Evolutionary conservation across 202 grass and related monocot species (phyloP).

Genomic region (Alloteropsis angusta): DNA sequence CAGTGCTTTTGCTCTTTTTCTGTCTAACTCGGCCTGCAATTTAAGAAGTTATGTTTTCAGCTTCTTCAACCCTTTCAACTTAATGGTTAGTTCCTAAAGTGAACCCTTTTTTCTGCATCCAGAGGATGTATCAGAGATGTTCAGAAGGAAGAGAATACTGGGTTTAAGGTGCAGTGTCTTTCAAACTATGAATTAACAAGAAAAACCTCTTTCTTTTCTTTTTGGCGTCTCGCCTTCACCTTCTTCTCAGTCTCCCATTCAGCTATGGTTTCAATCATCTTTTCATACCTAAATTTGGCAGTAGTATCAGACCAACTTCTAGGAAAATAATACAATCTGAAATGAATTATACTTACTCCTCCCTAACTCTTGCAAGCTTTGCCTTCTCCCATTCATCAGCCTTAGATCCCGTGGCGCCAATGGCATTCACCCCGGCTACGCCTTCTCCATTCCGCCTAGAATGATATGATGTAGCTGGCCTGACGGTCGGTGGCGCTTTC

Average conservation of each 20-base stretch:
- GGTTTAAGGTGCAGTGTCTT: not conserved
- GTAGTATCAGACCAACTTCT: not conserved
- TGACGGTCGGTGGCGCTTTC: conserved; percentile 20
- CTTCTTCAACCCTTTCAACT: not conserved
- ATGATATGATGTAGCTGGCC: conserved; percentile 34
- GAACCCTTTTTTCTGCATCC: not conserved
- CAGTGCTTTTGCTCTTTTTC: conserved; percentile 32
- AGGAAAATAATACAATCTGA: not conserved
- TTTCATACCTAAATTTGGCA: conserved; percentile 47
- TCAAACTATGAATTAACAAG: conserved; percentile 23
- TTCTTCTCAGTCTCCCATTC: conserved; percentile 83
- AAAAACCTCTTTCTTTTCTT: conserved; percentile 63
- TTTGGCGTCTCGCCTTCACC: conserved; percentile 50
- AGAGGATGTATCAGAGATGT: not conserved
- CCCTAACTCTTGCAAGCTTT: conserved; percentile 45
- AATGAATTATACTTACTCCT: conserved; percentile 34
- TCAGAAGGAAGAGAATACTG: not conserved
- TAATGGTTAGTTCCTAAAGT: not conserved
- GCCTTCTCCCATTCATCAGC: conserved; percentile 65
- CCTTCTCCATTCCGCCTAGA: conserved; percentile 17
- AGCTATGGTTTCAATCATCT: conserved; percentile 55
- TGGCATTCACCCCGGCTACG: not conserved
- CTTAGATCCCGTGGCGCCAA: conserved; percentile 23
- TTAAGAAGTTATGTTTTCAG: conserved; percentile 11
- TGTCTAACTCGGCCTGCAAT: conserved; percentile 50